phyloP scores from a whole-genome alignment of 2,329 filamentous ascomycete species.

The Aspergillus carbonarius region DNA sequence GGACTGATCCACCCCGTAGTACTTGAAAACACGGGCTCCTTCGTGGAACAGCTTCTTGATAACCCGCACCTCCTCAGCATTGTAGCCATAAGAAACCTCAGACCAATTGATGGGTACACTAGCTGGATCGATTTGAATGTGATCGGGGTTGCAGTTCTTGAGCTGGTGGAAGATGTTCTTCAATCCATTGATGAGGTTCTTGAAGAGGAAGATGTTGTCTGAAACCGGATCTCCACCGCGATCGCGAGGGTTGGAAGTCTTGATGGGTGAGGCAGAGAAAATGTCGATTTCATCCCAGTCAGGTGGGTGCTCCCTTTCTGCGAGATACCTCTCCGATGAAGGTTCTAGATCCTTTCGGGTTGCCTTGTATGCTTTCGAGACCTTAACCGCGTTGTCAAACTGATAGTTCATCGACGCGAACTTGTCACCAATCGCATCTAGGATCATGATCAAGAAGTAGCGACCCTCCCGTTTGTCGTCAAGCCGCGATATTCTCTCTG shows the following conservation, averaged over 20 bases:
- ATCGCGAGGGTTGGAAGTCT: constrained; percentile 87
- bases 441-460: constrained; percentile 93
- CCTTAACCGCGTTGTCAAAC: constrained; percentile 90
- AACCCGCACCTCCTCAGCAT: constrained; percentile 93
- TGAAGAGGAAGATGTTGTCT: constrained; percentile 98
- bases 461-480: constrained; percentile 91
- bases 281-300: constrained; percentile 99
- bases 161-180: constrained; percentile 97
- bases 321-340: constrained; percentile 74
- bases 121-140: constrained; percentile 67
- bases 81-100: constrained; percentile 94
- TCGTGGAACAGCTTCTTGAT: constrained; percentile 97
- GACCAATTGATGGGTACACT: constrained; percentile 88
- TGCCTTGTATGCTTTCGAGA: constrained; percentile 81
- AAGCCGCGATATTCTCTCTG: constrained; percentile 92
- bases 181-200: constrained; percentile 89
- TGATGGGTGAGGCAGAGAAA: constrained; percentile 93
- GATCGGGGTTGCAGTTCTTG: constrained; percentile 76
- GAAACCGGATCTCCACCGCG: constrained; percentile 84
- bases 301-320: constrained; percentile 74
- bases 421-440: constrained; percentile 97
- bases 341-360: constrained; percentile 68
- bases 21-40: constrained; percentile 92
- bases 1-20: constrained; percentile 87
- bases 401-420: constrained; percentile 98